Evolutionary conservation across 2,329 filamentous ascomycete species (phyloP), one percentile per base, ranked within the genome.

Genomic region (Lizonia empirigonia): DNA sequence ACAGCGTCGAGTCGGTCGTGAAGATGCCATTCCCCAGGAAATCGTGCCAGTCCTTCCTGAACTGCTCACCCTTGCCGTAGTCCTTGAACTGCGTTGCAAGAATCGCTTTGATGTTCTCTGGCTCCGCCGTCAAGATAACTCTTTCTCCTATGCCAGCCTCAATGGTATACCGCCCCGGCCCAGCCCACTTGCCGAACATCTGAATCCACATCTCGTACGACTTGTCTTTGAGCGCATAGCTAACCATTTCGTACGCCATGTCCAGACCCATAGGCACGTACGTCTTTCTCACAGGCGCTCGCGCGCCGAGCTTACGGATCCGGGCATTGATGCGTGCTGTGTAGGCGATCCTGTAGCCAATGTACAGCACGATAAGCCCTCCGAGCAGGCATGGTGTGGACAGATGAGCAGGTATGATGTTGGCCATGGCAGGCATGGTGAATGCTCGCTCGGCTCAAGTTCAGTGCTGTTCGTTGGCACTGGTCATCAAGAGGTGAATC

Each of bases 61-160:
- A 96, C 18, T 78, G 74, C 55, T 85, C 75, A 6, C 91, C 91
- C 70, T 96, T 91, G 63, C 91, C 92, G 68, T 86, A 97, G 67
- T 96, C 89, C 32, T 76, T 75, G 67, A 97, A 97, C 67, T 96
- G 90, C 1, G 87, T 88, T 0, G 91, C 89, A n/a, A 97, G 79
- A 18, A 97, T 81, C 5, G 92, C 90, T 72, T 96, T 96, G 77
- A 96, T 88, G 68, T 96, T 96, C 65, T 95, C 90, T 0, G 89
- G 88, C 60, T 96, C 91, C 5, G 83, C 83, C 0, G 92, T 96
- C 65, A 94, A 81, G 52, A 95, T 71, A 18, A 87, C 72, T n/a
- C 89, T 83, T 38, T 81, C 80, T 1, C 84, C 63, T 6, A 85
- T 62, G 1, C 78, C 78, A 9, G 76, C 70, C 73, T 93, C 89